Evolutionary conservation across 306 rosid species (phyloP).

Genomic region (peach (Prunus persica)): Prunus_persica_NCBIv2 NC_034014.1:1119501-1120000

Average conservation of each 20-base stretch:
- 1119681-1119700: not conserved
- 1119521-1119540: not conserved
- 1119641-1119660: not conserved
- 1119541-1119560: not conserved
- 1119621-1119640: not conserved
- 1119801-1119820: slow-evolving; percentile 2
- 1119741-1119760: not conserved
- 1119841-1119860: not conserved
- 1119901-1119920: not conserved
- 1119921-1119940: not conserved
- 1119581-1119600: slow-evolving; percentile 2
- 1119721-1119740: not conserved
- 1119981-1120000: slow-evolving; percentile 5
- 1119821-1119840: not conserved
- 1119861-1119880: not conserved
- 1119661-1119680: not conserved
- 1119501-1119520: not conserved
- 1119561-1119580: not conserved
- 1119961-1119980: not conserved
- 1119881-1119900: not conserved
- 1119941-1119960: not conserved
- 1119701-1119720: not conserved
- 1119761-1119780: not conserved
- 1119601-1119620: not conserved
- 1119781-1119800: not conserved